Base-by-base conservation (phyloP, 2,329 filamentous ascomycete genomes). In the Alternaria sp. region DNA sequence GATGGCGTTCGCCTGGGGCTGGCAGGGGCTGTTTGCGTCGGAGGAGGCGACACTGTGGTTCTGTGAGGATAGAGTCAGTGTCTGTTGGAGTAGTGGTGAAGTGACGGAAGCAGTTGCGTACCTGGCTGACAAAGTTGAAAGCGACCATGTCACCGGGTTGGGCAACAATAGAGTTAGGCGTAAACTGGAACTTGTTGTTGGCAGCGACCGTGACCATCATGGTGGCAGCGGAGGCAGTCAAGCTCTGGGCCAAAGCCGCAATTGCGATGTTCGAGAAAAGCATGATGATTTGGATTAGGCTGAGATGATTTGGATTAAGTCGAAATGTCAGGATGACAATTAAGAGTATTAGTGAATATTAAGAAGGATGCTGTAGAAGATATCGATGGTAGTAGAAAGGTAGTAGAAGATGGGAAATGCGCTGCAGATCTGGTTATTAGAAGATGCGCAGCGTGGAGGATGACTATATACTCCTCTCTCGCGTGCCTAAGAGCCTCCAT, bases 121-220 rank as follows among this genome's bases (percentile, higher is more conserved):
- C 68, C 61, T 69, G 69, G 30, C 63, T 47, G n/a, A 72, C 67
- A 26, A 73, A 73, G 57, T 70, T 71, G 63, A 75, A 75, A 11
- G 70, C 70, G 10, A 75, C 71, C 62, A 70, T 74, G 51, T 75
- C 73, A 58, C 73, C 73, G 3, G 72, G 69, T 61, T 72, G 69
- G 19, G 73, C 73, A 21, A 67, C 73, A 32, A 75, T 54, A 13
- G 68, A 62, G 60, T 74, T 72, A 19, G 73, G 73, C 11, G 71
- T 73, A 46, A 75, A 75, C 15, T 67, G 66, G 65, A 75, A 75
- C 62, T 74, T 70, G 56, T 74, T 74, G 67, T 75, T 75, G 10
- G 72, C 70, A n/a, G 68, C 73, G 25, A 75, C 73, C 9, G 73
- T 74, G 56, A 75, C 73, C 64, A 67, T 64, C 72, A 74, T 75